A percentile compares a stretch with the other conserved stretches of the same genome.
phyloP scores from a whole-genome alignment of 345 rosid species.

The Angophora floribunda region DNA sequence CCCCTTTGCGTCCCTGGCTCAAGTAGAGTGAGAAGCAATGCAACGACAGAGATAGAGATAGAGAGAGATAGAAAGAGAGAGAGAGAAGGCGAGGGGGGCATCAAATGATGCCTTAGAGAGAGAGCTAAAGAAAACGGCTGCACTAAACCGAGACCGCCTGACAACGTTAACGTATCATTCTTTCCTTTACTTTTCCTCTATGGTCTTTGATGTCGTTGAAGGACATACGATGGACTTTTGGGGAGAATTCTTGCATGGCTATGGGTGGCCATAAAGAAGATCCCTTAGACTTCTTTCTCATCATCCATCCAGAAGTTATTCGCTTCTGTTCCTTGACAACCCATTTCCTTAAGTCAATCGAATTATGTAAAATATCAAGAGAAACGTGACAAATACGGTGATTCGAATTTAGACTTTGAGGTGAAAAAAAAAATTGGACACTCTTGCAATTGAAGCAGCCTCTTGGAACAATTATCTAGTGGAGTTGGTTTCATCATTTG shows the following conservation, averaged over 20 bases:
- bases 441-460: neutral
- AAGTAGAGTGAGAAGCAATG: neutral
- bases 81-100: conserved; percentile 13
- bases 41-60: neutral
- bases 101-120: conserved; percentile 14
- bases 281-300: neutral
- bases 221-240: neutral
- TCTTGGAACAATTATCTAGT: neutral
- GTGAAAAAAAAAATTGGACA: neutral
- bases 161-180: conserved; percentile 1
- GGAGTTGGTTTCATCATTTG: neutral
- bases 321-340: neutral
- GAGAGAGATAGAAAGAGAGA: neutral
- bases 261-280: neutral
- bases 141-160: conserved; percentile 14
- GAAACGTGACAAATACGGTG: neutral
- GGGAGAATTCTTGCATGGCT: neutral
- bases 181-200: neutral
- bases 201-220: neutral
- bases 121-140: conserved; percentile 43
- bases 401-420: neutral
- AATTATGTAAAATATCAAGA: neutral
- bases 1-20: neutral
- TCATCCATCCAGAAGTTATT: neutral
- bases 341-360: neutral